Base-by-base conservation (phyloP, 2,329 filamentous ascomycete genomes). In the Botryotinia convoluta region DNA sequence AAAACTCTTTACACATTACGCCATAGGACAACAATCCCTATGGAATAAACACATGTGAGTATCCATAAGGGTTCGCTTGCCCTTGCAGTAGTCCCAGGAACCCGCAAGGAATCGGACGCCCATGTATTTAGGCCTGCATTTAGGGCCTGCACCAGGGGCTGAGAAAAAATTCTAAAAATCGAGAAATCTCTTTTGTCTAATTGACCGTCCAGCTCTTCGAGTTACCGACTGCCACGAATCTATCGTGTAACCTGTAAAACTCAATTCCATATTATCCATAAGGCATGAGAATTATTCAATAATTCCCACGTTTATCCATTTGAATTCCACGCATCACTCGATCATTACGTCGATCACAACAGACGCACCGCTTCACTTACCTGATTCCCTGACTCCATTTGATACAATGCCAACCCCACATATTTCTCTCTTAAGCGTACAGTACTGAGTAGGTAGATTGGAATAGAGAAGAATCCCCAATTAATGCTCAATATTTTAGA, bases 41-140 rank as follows among this genome's bases (percentile, higher is more conserved):
- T 70, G 68, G 29, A 26, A 65, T 6, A 51, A 37, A n/a, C 32
- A 51, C 63, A 67, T 64, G 63, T 42, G 61, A 29, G 16, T 39
- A 48, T 71, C 59, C 35, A 54, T 48, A 35, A 51, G 61, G 45
- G 61, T 16, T 45, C 35, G 39, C 70, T 65, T 42, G 70, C 69
- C 69, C 69, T 65, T 71, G 60, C 69, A 71, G 69, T 64, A 65
- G 59, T n/a, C 32, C 32, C 69, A 71, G 69, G 69, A 44, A 71
- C 69, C 60, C 42, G 57, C 59, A 61, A 62, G 60, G 37, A 62
- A 26, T 39, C 60, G 22, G 60, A 63, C 26, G 61, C 61, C 29
- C 44, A 48, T 45, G 29, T 42, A 65, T 26, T n/a, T 14, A n/a
- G 44, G 63, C 45, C 32, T 68, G 45, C 35, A 68, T 67, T 51